Percentiles rank a stretch among this genome's conserved stretches.
Conservation (phyloP, 805 yeast species). For the Ogataea henricii region DNA sequence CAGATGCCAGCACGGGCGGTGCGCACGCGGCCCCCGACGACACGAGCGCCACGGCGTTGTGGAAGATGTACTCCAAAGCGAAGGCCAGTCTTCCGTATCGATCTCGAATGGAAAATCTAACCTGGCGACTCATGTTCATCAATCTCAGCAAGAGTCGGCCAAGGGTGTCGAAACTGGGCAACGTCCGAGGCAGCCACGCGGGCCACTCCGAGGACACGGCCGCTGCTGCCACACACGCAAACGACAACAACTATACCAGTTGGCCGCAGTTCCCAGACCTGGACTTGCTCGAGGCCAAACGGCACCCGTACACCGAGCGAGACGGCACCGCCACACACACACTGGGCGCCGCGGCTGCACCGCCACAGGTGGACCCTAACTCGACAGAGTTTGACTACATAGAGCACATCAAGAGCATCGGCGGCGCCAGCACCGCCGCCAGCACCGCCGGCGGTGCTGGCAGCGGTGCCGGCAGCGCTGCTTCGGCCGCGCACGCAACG, state of each 20-base stretch:
- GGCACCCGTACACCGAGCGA: neutral
- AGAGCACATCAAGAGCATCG: conserved; percentile 61
- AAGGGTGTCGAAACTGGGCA: conserved; percentile 3
- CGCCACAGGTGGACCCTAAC: conserved; percentile 40
- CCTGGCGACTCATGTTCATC: conserved; percentile 85
- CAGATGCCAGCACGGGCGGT: neutral
- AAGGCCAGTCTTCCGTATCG: conserved; percentile 72
- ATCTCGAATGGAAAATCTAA: conserved; percentile 76
- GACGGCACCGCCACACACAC: neutral
- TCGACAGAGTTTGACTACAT: conserved; percentile 63
- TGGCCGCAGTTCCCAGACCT: conserved; percentile 41
- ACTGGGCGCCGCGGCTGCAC: neutral
- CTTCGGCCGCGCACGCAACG: too few relatives aligned
- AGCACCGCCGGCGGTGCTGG: conserved; percentile 10
- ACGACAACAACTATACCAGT: conserved; percentile 26
- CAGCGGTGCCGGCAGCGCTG: too few relatives aligned
- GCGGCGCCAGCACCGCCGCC: conserved; percentile 24
- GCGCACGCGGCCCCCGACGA: conserved; percentile 29
- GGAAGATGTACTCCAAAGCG: conserved; percentile 83
- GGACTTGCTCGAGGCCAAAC: conserved; percentile 19
- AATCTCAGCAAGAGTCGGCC: conserved; percentile 29
- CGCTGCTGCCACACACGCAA: conserved; percentile 3
- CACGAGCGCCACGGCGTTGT: conserved; percentile 53
- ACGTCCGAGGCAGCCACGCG: neutral
- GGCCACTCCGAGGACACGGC: neutral